phyloP scores from a whole-genome alignment of 441 rosid genomes.

The Eruca vesicaria region DNA sequence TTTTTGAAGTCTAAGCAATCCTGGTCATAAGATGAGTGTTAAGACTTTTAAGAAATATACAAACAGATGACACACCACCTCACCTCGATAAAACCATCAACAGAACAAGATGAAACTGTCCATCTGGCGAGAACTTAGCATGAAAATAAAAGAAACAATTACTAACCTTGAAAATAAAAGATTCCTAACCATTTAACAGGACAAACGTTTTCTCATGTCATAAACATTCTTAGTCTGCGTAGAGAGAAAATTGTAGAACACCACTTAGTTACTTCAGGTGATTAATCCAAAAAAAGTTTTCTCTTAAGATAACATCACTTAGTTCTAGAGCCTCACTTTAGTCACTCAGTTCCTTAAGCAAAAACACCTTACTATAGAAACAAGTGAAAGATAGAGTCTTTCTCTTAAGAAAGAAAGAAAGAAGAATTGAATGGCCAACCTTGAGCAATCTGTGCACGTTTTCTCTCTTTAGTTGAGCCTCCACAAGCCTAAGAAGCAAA shows the following conservation, averaged over 20 bases:
- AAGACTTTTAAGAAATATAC: neutral
- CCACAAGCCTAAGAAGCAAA: slow-evolving; percentile 68
- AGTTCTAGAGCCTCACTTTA: too few relatives aligned
- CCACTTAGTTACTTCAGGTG: neutral
- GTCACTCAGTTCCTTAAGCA: too few relatives aligned
- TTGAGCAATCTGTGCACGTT: slow-evolving; percentile 97
- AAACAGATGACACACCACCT: neutral
- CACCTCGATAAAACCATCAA: slow-evolving; percentile 99
- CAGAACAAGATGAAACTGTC: slow-evolving; percentile 96
- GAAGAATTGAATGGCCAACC: slow-evolving; percentile 56
- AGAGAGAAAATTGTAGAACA: neutral
- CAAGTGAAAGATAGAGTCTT: neutral
- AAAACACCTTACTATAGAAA: neutral
- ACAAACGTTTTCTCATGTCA: neutral
- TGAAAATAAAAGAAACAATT: neutral
- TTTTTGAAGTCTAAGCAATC: slow-evolving; percentile 30
- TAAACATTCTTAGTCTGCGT: neutral
- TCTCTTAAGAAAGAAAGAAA: neutral
- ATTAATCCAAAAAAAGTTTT: neutral
- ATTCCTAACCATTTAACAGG: slow-evolving; percentile 5
- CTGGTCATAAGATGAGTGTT: slow-evolving; percentile 1
- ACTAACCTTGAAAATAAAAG: too few relatives aligned
- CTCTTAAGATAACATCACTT: neutral
- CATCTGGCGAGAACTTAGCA: slow-evolving; percentile 93
- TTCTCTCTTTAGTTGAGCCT: slow-evolving; percentile 93